A percentile compares a stretch with the other conserved stretches of the same genome.
Conservation (phyloP, 495 filamentous ascomycete genomes). For the Hypoxylon rickii region DNA sequence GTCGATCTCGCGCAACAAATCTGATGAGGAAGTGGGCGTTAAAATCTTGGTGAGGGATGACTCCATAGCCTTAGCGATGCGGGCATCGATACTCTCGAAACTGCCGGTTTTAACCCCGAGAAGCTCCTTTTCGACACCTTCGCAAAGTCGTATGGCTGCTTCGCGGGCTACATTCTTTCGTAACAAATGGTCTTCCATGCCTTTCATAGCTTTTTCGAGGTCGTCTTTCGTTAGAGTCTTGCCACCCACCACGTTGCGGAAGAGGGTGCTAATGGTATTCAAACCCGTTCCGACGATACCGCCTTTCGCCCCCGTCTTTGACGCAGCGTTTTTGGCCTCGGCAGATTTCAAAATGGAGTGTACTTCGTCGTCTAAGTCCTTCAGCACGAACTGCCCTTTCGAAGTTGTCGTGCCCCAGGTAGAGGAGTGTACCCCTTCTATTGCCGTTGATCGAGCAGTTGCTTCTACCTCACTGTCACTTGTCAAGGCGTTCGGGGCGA, state of each 20-base stretch:
- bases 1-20: slow-evolving; percentile 91
- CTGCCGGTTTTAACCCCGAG: slow-evolving; percentile 88
- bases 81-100: slow-evolving; percentile 88
- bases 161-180: slow-evolving; percentile 97
- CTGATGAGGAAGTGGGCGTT: slow-evolving; percentile 91
- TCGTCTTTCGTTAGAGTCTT: slow-evolving; percentile 87
- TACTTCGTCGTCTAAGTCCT: slow-evolving; percentile 91
- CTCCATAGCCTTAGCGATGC: slow-evolving; percentile 83
- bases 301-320: slow-evolving; percentile 47
- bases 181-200: slow-evolving; percentile 93
- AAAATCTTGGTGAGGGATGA: slow-evolving; percentile 90
- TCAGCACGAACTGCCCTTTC: slow-evolving; percentile 91
- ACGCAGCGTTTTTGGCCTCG: slow-evolving; percentile 60
- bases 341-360: slow-evolving; percentile 81
- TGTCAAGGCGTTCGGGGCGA: slow-evolving; percentile 46
- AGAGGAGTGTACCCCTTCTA: slow-evolving; percentile 75
- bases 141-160: slow-evolving; percentile 88
- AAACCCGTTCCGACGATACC: slow-evolving; percentile 78
- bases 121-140: slow-evolving; percentile 86
- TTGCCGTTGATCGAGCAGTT: slow-evolving; percentile 47
- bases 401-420: slow-evolving; percentile 82
- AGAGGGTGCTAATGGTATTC: slow-evolving; percentile 80
- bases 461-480: slow-evolving; percentile 60
- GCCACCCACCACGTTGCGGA: slow-evolving; percentile 92
- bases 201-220: slow-evolving; percentile 86